Evolutionary conservation across 192 early-diverging fungal species (phyloP), one percentile per base, ranked within the genome.

Genomic region (Linnemannia exigua): DNA sequence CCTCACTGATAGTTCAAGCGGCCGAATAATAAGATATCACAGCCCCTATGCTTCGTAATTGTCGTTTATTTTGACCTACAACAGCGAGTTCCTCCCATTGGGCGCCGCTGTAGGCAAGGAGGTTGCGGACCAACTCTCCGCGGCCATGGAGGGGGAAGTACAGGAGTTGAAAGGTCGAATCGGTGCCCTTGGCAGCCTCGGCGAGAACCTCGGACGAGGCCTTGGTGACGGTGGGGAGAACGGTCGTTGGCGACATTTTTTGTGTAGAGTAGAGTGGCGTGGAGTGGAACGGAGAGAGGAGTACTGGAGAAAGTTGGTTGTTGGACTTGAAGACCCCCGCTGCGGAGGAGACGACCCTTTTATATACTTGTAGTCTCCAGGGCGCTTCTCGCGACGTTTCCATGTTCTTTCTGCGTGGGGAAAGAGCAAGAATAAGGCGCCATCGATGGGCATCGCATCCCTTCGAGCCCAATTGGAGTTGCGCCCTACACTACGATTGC

Each of bases 91-190:
- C 76, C 15, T 77, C 67, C 76, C 67, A 77, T 19, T 68, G 36
- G 19, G 67, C 47, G 11, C 47, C 47, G 36, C 67, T 67, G 37
- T 51, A 70, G 33, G 76, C 76, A 54, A 77, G 76, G 67, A 77
- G 50, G n/a, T 77, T 58, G 25, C 76, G 47, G 76, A 77, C 69
- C 50, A 77, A 19, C 14, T 77, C 76, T 20, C 47, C 76, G 5
- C 67, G 66, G 20, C 66, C 63, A 31, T 77, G 28, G 17, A 77
- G 41, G 11, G 67, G 76, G 25, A 77, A 77, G 76, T 77, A 77
- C 33, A 67, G 46, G 3, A 77, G 33, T 36, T 77, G 44, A 47
- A 69, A 77, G 47, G 33, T 28, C 7, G 76, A 70, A 35, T 77
- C 50, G 11, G 63, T 70, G 3, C 67, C 44, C 36, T 67, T 67